These are phyloP conservation scores for Ascochyta clinopodiicola DNA, from an alignment of 2,329 filamentous ascomycete genomes.

Conservation along the genomic window DNA sequence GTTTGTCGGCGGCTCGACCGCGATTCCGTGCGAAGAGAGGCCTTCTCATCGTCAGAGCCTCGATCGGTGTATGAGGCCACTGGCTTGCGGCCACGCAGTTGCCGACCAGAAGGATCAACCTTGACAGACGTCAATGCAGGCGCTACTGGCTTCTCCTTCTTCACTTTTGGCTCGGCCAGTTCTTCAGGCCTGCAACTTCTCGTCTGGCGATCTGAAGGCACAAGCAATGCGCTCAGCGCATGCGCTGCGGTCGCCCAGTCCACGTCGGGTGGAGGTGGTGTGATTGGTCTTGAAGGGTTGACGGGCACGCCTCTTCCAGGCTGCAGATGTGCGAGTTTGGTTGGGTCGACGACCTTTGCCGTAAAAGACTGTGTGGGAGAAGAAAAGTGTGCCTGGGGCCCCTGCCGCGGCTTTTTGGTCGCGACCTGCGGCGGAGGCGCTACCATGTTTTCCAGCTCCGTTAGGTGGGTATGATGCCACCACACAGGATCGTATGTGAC, in stretches of 20 bases:
- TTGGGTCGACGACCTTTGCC: conserved; percentile 75
- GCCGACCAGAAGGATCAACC: conserved; percentile 61
- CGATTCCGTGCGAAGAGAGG: conserved; percentile 31
- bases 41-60: conserved; percentile 50
- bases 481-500: conserved; percentile 51
- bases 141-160: conserved; percentile 59
- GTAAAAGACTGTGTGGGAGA: conserved; percentile 88
- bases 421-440: conserved; percentile 44
- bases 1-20: conserved; percentile 47
- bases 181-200: conserved; percentile 80
- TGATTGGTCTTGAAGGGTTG: conserved; percentile 55
- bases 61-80: conserved; percentile 60
- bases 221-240: conserved; percentile 81
- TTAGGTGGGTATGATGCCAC: conserved; percentile 51
- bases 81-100: conserved; percentile 73
- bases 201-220: conserved; percentile 77
- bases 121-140: conserved; percentile 38
- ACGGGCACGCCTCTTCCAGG: conserved; percentile 55
- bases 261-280: conserved; percentile 79
- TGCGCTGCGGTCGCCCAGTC: conserved; percentile 84
- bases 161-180: conserved; percentile 65
- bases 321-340: conserved; percentile 66
- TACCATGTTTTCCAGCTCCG: conserved; percentile 44
- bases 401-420: conserved; percentile 67
- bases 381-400: conserved; percentile 74